Evolutionary conservation across 2,329 filamentous ascomycete genomes (phyloP).

Genomic region (Chaetomiaceae sp.): DNA sequence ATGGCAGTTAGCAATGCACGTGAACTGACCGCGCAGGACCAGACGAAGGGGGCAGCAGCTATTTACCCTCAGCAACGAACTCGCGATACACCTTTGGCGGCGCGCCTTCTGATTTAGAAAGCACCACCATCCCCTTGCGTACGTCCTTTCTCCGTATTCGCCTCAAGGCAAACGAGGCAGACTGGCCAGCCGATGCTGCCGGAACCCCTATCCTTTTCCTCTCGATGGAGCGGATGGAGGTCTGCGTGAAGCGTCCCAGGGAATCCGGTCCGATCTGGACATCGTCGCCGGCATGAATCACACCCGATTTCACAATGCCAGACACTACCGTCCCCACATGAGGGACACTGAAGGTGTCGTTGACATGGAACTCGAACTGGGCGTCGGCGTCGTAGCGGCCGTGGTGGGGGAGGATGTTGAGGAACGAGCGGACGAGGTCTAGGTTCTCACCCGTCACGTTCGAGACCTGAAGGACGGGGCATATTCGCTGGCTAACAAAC

Average conservation of each 20-base stretch:
- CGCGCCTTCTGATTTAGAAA: slow-evolving; percentile 74
- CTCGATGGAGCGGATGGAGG: slow-evolving; percentile 86
- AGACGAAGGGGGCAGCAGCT: not conserved
- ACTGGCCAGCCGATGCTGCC: slow-evolving; percentile 84
- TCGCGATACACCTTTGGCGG: slow-evolving; percentile 65
- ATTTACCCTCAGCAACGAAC: slow-evolving; percentile 67
- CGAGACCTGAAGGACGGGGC: slow-evolving; percentile 94
- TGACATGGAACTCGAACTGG: slow-evolving; percentile 90
- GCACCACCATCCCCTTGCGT: slow-evolving; percentile 93
- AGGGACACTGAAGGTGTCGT: slow-evolving; percentile 96
- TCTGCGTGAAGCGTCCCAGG: slow-evolving; percentile 80
- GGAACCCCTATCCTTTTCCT: slow-evolving; percentile 87
- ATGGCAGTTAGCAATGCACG: slow-evolving; percentile 3
- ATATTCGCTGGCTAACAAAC: slow-evolving; percentile 91
- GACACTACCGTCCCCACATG: slow-evolving; percentile 96
- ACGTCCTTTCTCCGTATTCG: slow-evolving; percentile 86
- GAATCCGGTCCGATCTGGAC: slow-evolving; percentile 87
- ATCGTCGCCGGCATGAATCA: slow-evolving; percentile 83
- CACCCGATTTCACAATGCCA: slow-evolving; percentile 81
- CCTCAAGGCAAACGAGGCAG: slow-evolving; percentile 84
- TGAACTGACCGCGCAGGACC: no score
- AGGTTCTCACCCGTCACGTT: slow-evolving; percentile 93
- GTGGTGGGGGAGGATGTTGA: slow-evolving; percentile 92
- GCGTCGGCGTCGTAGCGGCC: slow-evolving; percentile 85
- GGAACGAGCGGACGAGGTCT: slow-evolving; percentile 82